Percentiles rank a stretch among this genome's conserved stretches.
phyloP scores from a whole-genome alignment of 192 early-diverging fungal genomes.

The Spinellus fusiger region DNA sequence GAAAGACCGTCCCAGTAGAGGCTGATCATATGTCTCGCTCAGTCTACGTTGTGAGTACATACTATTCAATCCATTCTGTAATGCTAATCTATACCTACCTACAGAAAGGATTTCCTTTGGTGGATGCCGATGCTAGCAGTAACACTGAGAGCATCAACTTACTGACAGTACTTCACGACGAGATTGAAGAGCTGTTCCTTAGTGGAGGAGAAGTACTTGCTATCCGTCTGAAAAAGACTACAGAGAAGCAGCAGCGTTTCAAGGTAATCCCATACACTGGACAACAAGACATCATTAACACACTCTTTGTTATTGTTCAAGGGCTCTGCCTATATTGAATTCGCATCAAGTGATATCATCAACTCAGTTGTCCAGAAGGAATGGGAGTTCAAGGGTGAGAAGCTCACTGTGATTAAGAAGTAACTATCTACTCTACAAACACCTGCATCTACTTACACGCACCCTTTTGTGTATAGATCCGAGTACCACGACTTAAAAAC shows the following conservation, averaged over 20 bases:
- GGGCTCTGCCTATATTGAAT: constrained; percentile 52
- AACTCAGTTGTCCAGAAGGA: constrained; percentile 40
- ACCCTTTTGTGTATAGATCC: constrained; percentile 1
- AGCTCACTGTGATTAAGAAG: constrained; percentile 43
- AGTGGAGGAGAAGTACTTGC: constrained; percentile 36
- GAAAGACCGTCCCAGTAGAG: constrained; percentile 32
- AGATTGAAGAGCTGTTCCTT: constrained; percentile 37
- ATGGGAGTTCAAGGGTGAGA: constrained; percentile 35
- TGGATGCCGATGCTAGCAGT: constrained; percentile 1
- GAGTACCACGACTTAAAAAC: constrained; percentile 12
- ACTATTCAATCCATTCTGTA: background rate
- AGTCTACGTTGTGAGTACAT: constrained; percentile 49
- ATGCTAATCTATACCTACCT: background rate
- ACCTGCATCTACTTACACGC: background rate
- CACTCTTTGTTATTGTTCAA: background rate
- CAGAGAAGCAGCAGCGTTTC: constrained; percentile 14
- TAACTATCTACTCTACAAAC: too few relatives aligned
- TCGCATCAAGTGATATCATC: constrained; percentile 38
- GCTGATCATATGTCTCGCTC: constrained; percentile 33
- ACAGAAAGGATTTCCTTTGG: constrained; percentile 17
- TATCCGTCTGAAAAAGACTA: constrained; percentile 27
- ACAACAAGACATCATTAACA: background rate
- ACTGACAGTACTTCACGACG: constrained; percentile 35
- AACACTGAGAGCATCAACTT: background rate
- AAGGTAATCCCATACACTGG: constrained; percentile 23